Conservation (phyloP, 78 protist species). For the Isochrysis galbana region DNA sequence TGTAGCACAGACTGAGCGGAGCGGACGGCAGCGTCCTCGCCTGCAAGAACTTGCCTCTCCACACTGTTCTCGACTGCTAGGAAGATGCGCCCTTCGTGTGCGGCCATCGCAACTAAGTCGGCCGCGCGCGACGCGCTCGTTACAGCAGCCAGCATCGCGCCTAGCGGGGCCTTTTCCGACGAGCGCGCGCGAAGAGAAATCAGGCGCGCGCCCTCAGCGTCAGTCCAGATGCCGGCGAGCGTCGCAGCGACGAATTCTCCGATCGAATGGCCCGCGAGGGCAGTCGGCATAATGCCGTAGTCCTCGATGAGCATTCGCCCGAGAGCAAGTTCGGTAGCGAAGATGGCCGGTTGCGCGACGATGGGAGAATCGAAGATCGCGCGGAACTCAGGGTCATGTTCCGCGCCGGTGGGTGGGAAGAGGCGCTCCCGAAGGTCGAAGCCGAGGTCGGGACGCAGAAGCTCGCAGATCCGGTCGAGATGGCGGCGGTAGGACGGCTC, state of each 20-base stretch:
- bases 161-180: conserved; percentile 1
- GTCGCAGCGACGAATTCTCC: conserved; percentile 51
- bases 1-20: not conserved
- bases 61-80: not conserved
- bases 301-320: conserved; percentile 9
- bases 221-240: not conserved
- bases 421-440: not conserved
- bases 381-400: not conserved
- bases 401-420: not conserved
- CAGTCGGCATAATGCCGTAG: conserved; percentile 7
- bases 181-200: conserved; percentile 4
- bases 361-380: not conserved
- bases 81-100: not conserved
- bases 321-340: conserved; percentile 33
- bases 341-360: conserved; percentile 36
- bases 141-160: not conserved
- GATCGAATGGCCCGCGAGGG: conserved; percentile 45
- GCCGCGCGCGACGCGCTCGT: not conserved
- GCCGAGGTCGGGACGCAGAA: conserved; percentile 3
- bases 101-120: not conserved
- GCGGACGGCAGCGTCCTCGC: not conserved
- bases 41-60: not conserved
- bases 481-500: not conserved
- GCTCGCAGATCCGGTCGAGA: conserved; percentile 5
- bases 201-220: not conserved